Conservation (phyloP, 352 stramenopile species). For the Bremia lactucae region DNA sequence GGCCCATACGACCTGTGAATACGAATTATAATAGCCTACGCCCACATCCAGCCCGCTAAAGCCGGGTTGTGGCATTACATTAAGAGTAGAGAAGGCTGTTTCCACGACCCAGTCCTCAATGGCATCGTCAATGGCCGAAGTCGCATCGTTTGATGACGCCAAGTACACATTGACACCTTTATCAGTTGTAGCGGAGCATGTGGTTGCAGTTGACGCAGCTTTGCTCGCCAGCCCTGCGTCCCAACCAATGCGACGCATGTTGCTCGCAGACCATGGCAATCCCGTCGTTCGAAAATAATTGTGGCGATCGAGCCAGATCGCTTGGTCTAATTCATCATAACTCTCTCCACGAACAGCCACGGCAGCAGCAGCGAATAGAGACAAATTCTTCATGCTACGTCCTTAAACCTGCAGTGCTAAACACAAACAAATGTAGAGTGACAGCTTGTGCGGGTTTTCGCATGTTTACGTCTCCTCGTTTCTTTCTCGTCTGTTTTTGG, state of each 20-base stretch:
- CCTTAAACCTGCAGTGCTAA: no score
- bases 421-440: background rate
- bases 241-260: conserved; percentile 57
- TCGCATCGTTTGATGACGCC: conserved; percentile 11
- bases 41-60: conserved; percentile 32
- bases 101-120: conserved; percentile 47
- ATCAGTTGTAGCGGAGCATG: conserved; percentile 23
- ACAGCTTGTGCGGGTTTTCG: background rate
- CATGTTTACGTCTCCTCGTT: no score
- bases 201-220: conserved; percentile 21
- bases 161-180: conserved; percentile 36
- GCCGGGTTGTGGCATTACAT: conserved; percentile 31
- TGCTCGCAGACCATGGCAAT: conserved; percentile 42
- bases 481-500: no score
- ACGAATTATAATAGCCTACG: conserved; percentile 53
- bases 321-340: conserved; percentile 25
- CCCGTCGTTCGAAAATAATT: conserved; percentile 64
- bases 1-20: conserved; percentile 62
- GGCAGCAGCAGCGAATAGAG: conserved; percentile 2
- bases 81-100: conserved; percentile 26
- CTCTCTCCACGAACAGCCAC: conserved; percentile 8
- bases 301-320: conserved; percentile 56
- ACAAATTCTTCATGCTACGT: conserved; percentile 14
- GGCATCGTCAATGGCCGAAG: conserved; percentile 32
- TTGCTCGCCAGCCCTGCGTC: conserved; percentile 30